A percentile compares a stretch with the other conserved stretches of the same genome.
Conservation (phyloP, 2,329 filamentous ascomycete species). For the Dendrostoma leiphaemia region DNA sequence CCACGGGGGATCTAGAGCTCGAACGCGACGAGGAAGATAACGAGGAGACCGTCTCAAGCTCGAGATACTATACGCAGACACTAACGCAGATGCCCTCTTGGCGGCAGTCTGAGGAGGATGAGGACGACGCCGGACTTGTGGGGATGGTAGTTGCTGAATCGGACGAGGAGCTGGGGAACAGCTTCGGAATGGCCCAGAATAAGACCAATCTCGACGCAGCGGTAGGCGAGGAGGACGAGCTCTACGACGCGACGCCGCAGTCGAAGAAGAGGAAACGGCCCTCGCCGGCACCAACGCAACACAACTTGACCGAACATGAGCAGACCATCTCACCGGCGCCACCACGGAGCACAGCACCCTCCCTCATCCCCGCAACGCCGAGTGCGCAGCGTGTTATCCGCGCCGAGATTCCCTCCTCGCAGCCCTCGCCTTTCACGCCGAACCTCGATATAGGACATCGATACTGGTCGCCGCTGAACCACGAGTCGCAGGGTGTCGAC, state of each 20-base stretch:
- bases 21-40: conserved; percentile 25
- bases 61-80: conserved; percentile 33
- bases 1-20: not conserved
- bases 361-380: conserved; percentile 42
- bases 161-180: conserved; percentile 23
- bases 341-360: conserved; percentile 19
- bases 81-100: conserved; percentile 31
- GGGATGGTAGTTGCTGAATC: conserved; percentile 22
- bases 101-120: conserved; percentile 9
- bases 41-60: conserved; percentile 20
- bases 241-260: not conserved
- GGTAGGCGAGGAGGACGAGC: not conserved
- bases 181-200: not conserved
- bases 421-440: conserved; percentile 40
- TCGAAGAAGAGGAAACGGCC: conserved; percentile 10
- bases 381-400: not conserved
- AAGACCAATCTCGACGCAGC: not conserved
- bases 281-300: not conserved
- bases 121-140: conserved; percentile 15
- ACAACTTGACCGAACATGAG: not conserved
- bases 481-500: not conserved
- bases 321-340: not conserved
- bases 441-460: conserved; percentile 32
- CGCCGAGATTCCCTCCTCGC: conserved; percentile 44
- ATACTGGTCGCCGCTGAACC: conserved; percentile 32